Evolutionary conservation across 2,329 filamentous ascomycete species (phyloP).

Genomic region (Penicillium griseofulvum): DNA sequence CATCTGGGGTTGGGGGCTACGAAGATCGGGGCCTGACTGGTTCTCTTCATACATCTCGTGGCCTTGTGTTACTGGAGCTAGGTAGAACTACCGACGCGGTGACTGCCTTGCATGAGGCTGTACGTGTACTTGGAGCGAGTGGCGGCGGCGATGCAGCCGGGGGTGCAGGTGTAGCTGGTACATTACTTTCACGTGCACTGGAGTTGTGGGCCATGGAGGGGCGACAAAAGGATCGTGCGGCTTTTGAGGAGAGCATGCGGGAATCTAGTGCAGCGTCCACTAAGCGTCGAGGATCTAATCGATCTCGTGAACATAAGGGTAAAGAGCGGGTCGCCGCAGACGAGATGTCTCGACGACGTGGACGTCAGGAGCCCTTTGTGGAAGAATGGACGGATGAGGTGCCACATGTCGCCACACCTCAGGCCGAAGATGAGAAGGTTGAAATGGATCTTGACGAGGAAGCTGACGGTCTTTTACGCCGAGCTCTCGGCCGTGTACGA

Average conservation of each 20-base stretch:
- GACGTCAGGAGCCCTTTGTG: conserved; percentile 21
- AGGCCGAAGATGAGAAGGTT: conserved; percentile 33
- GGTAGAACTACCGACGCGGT: conserved; percentile 74
- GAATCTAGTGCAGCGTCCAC: conserved; percentile 2
- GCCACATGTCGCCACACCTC: conserved; percentile 26
- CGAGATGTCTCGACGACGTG: conserved; percentile 24
- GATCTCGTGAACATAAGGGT: conserved; percentile 29
- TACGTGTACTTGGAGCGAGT: conserved; percentile 46
- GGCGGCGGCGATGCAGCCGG: conserved; percentile 48
- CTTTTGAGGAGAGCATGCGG: conserved; percentile 15
- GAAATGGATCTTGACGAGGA: conserved; percentile 46
- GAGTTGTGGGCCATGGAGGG: conserved; percentile 48
- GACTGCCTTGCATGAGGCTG: conserved; percentile 71
- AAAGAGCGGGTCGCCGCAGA: conserved; percentile 20
- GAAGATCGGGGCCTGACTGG: conserved; percentile 48
- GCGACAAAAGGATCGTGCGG: conserved; percentile 20
- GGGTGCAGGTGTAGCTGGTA: conserved; percentile 48
- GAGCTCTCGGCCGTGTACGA: conserved; percentile 37
- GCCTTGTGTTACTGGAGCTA: conserved; percentile 77
- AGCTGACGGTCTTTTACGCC: conserved; percentile 42
- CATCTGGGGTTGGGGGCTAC: conserved; percentile 46
- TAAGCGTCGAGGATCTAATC: conserved; percentile 21
- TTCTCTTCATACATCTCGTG: conserved; percentile 56
- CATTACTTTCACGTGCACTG: conserved; percentile 44
- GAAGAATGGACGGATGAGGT: conserved; percentile 42